Base-by-base conservation (phyloP, 495 filamentous ascomycete species). In the Aspergillus haitiensis region DNA sequence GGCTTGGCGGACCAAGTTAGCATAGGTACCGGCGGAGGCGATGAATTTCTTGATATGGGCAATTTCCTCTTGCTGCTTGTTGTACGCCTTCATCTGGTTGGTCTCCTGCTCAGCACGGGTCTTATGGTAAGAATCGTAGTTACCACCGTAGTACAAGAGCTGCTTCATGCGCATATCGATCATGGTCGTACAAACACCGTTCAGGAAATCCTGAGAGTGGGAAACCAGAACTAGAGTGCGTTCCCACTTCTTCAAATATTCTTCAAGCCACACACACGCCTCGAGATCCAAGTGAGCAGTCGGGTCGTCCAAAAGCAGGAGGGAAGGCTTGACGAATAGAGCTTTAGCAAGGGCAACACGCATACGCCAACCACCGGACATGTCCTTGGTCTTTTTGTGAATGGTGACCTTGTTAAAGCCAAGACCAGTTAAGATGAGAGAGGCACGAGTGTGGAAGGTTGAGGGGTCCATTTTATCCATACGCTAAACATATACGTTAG, bases 281-380 rank as follows among this genome's bases (percentile, higher is more conserved):
- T 99, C 95, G 59, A 99, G 83, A 83, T 99, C 94, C 84, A 99
- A 91, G 84, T 99, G 94, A 64, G 94, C 94, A 34, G 94, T 99
- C 15, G 94, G 94, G 81, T 99, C 94, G 73, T 99, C 94, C 62
- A 99, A 92, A 48, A 99, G 84, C 15, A 99, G 85, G 39, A 99
- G 82, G 7, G 91, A 93, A 21, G 94, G 94, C 83, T 93, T 95
- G 75, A 99, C 93, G 81, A 99, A 99, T 49, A 99, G 87, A 33
- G 94, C 95, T 82, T 98, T 99, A 67, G 82, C 94, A 42, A 99
- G 85, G 35, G 94, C 94, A 33, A 99, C 94, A 83, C 94, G 90
- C 94, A 99, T 99, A 80, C 95, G 86, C 94, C 94, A 99, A 62
- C 94, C 94, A 88, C 94, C 94, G 64, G 94, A 99, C 94, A 99